Conservation (phyloP, 129 eudicot genomes). For the Arctium minus region DNA sequence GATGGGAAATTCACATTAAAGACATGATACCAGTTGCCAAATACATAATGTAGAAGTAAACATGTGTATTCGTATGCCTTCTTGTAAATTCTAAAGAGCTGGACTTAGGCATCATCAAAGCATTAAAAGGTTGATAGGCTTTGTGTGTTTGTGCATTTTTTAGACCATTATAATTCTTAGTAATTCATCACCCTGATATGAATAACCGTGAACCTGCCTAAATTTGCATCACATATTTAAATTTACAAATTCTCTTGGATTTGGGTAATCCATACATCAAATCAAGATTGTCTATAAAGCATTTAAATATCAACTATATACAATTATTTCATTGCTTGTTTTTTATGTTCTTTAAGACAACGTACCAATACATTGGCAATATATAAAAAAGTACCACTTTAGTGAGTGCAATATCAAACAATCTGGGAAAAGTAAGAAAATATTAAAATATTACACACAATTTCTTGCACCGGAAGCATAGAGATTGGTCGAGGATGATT, state of each 20-base stretch:
- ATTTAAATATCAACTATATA: background rate
- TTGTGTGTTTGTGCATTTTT: background rate
- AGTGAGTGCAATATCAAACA: too few relatives aligned
- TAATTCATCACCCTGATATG: background rate
- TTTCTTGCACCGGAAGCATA: too few relatives aligned
- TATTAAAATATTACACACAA: too few relatives aligned
- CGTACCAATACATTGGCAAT: background rate
- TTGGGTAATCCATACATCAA: background rate
- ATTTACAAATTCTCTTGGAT: background rate
- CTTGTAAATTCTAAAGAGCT: background rate
- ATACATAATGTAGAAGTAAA: background rate
- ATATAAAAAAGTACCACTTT: too few relatives aligned
- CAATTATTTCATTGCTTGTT: too few relatives aligned
- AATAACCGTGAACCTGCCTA: too few relatives aligned
- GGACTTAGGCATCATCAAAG: background rate
- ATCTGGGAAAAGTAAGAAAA: too few relatives aligned
- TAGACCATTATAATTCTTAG: background rate
- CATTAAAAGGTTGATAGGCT: background rate
- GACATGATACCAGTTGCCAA: background rate
- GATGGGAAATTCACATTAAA: background rate
- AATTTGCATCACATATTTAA: background rate
- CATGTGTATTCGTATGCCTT: background rate
- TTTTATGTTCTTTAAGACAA: background rate
- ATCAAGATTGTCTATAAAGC: background rate
- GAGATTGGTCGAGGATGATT: too few relatives aligned